Conservation (phyloP, 148 eudicot species). For the Vaccinium corymbosum region DNA sequence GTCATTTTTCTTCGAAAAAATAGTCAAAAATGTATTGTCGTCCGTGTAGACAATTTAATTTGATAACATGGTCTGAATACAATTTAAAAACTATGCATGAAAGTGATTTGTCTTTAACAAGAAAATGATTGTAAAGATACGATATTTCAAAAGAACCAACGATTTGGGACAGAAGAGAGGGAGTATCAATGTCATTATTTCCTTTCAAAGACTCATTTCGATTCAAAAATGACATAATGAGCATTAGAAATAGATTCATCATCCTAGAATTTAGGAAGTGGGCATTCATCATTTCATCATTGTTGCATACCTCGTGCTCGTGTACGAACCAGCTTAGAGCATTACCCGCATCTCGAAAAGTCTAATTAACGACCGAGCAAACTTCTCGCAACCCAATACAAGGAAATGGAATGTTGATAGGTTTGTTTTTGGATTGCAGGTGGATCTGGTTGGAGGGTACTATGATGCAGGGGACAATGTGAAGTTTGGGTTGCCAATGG, state of each 20-base stretch:
- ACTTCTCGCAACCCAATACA: not conserved
- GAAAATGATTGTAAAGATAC: not conserved
- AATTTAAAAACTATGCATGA: no score
- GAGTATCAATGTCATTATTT: no score
- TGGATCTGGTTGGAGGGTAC: slow-evolving; percentile 98
- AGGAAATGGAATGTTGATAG: not conserved
- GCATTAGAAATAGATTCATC: not conserved
- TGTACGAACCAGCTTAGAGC: not conserved
- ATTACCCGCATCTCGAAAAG: not conserved
- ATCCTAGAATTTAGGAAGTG: not conserved
- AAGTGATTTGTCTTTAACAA: no score
- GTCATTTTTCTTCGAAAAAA: no score
- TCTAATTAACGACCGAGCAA: not conserved
- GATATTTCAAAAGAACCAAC: not conserved
- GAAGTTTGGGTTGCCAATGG: slow-evolving; percentile 95
- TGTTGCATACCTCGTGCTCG: not conserved
- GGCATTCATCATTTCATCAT: not conserved
- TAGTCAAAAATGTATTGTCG: no score
- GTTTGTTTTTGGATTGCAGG: slow-evolving; percentile 34
- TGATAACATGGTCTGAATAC: no score
- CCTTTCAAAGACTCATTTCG: not conserved
- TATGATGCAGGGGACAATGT: slow-evolving; percentile 99
- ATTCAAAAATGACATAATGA: not conserved
- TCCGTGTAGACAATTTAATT: no score
- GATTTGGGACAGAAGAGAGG: not conserved